phyloP scores from a whole-genome alignment of 805 yeast species.

The Ogataea nitratoaversa region DNA sequence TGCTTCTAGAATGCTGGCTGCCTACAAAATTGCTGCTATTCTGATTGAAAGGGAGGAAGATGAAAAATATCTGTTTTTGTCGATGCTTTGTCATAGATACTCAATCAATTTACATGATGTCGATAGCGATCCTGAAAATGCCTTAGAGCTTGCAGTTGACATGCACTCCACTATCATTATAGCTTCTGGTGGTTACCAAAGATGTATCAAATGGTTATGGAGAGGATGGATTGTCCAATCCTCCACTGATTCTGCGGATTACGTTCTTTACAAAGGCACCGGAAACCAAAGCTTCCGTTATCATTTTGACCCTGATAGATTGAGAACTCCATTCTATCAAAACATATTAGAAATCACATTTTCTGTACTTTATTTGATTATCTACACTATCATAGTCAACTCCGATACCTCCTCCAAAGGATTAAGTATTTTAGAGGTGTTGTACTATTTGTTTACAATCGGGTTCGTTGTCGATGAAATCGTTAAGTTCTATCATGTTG shows the following conservation, averaged over 20 bases:
- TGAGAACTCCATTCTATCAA: conserved; percentile 83
- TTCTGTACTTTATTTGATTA: conserved; percentile 54
- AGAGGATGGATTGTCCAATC: conserved; percentile 88
- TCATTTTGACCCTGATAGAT: conserved; percentile 79
- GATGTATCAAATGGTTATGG: conserved; percentile 90
- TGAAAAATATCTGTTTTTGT: conserved; percentile 62
- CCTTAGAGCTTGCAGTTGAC: conserved; percentile 81
- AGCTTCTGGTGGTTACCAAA: conserved; percentile 76
- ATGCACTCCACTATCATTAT: conserved; percentile 75
- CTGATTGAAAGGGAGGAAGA: conserved; percentile 61
- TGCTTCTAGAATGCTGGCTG: conserved; percentile 57
- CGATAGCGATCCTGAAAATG: conserved; percentile 65
- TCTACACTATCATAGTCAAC: conserved; percentile 65
- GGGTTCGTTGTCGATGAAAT: conserved; percentile 68
- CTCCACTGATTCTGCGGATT: conserved; percentile 62
- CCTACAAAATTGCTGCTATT: conserved; percentile 66
- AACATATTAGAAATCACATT: conserved; percentile 66
- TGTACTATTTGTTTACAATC: conserved; percentile 61
- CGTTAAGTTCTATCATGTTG: conserved; percentile 71
- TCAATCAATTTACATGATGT: conserved; percentile 57
- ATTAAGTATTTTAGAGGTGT: conserved; percentile 45
- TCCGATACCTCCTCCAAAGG: conserved; percentile 38
- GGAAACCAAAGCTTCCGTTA: conserved; percentile 47
- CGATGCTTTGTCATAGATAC: conserved; percentile 74
- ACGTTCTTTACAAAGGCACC: conserved; percentile 58